Base-by-base conservation (phyloP, 345 rosid species). In the Carallia brachiata region DNA sequence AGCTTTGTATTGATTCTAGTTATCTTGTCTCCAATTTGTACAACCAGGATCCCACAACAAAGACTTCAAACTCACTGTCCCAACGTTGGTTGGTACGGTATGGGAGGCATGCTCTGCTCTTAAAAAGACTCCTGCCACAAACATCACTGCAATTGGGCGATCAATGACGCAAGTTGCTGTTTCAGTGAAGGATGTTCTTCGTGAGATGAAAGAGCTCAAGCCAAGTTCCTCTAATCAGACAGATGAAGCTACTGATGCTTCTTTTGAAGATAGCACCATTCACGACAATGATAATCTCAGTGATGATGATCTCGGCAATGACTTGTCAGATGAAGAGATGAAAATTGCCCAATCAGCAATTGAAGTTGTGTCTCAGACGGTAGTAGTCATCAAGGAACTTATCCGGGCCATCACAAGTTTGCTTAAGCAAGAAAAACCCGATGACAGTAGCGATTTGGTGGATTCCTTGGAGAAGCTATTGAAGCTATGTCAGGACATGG, bases 131-230 rank as follows among this genome's bases (percentile, higher is more conserved):
- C 93, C 97, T 57, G 72, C 89, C 13, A 80, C 97, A 66, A 90
- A 94, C 75, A 83, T 90, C 40, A 83, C 75, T 8, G 96, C 93
- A 4, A 81, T 94, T 62, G 97, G 97, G 19, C 89, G 97, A 40
- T 90, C 85, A 63, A 87, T 95, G 81, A 86, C 96, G 2, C 88
- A 87, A 74, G 88, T 91, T 74, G 97, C 96, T 6, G 92, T 90
- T 67, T 87, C 96, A 7, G 77, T 91, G 82, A 91, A 90, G 81
- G 97, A 95, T 82, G 99, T 90, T 75, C 85, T 95, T 69, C 88
- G 97, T 30, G 97, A 95, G 88, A 86, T 95, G 91, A 87, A 91
- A 69, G 99, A 95, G 81, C 93, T 95, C 37, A 92, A 87, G 77
- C 92, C 93, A 55, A 85, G 76, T 62, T 73, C 81, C 36, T 68